A percentile compares a stretch with the other conserved stretches of the same genome.
These are phyloP conservation scores for Neurospora sublineolata DNA, from an alignment of 495 filamentous ascomycete species.

Conservation along the genomic window DNA sequence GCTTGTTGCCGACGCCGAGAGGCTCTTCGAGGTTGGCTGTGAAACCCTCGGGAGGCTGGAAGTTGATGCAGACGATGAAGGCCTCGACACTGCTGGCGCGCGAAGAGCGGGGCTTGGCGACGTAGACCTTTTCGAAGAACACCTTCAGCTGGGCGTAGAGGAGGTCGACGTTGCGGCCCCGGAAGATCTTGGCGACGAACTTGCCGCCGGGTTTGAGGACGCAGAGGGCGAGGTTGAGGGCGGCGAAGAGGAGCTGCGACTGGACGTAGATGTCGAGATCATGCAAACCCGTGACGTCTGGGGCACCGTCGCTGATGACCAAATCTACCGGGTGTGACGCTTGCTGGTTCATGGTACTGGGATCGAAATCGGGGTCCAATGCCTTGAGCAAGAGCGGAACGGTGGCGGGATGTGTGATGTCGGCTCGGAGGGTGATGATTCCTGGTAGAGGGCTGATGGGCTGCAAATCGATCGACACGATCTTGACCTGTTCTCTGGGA, in stretches of 20 bases:
- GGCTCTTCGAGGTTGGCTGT: constrained; percentile 57
- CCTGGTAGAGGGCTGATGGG: constrained; percentile 89
- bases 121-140: constrained; percentile 76
- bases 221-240: constrained; percentile 82
- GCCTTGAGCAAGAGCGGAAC: constrained; percentile 78
- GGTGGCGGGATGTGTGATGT: constrained; percentile 94
- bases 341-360: constrained; percentile 36
- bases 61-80: constrained; percentile 90
- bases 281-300: constrained; percentile 92
- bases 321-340: constrained; percentile 68
- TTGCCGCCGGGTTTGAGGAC: constrained; percentile 86
- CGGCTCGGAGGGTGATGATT: constrained; percentile 80
- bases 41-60: constrained; percentile 52
- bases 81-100: constrained; percentile 92
- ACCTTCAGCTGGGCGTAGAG: constrained; percentile 85
- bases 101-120: constrained; percentile 86
- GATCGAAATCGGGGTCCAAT: constrained; percentile 62
- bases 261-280: constrained; percentile 98
- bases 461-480: constrained; percentile 89
- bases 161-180: constrained; percentile 83
- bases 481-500: constrained; percentile 69
- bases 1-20: constrained; percentile 43
- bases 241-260: constrained; percentile 85
- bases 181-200: constrained; percentile 96
- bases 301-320: constrained; percentile 88